Conservation (phyloP, 768 basidiomycete genomes). For the Strobilomyces echinocephalus region DNA sequence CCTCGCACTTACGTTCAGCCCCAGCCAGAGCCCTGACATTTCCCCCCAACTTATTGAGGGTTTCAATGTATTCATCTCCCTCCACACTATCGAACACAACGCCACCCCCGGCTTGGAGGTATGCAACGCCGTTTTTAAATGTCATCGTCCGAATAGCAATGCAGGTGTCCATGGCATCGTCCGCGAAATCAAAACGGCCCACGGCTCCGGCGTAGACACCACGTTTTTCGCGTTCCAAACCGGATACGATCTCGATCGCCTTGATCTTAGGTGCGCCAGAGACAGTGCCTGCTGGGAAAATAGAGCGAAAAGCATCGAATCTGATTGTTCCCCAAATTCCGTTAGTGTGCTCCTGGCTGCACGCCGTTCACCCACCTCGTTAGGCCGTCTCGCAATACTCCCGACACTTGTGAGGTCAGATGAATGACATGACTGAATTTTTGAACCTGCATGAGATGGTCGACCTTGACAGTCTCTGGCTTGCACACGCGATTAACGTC, state of each 20-base stretch:
- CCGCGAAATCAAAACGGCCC: constrained; percentile 95
- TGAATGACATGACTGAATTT: constrained; percentile 99
- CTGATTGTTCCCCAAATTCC: constrained; percentile 35
- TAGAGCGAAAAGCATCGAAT: constrained; percentile 97
- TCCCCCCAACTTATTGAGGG: constrained; percentile 87
- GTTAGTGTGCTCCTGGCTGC: background rate
- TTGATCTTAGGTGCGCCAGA: constrained; percentile 99
- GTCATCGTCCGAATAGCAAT: constrained; percentile 98
- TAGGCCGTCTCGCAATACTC: constrained; percentile 71
- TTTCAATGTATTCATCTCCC: constrained; percentile 95
- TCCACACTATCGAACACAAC: constrained; percentile 97
- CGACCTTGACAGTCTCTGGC: constrained; percentile 92
- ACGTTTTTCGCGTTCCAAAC: constrained; percentile 81
- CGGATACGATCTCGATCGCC: constrained; percentile 88
- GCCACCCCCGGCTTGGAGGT: constrained; percentile 94
- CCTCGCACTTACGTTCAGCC: constrained; percentile 72
- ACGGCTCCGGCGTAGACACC: constrained; percentile 97
- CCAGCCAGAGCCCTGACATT: constrained; percentile 81
- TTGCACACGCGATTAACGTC: constrained; percentile 97
- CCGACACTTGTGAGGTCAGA: constrained; percentile 92
- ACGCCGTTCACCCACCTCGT: constrained; percentile 54
- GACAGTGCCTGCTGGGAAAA: constrained; percentile 98
- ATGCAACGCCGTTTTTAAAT: constrained; percentile 88
- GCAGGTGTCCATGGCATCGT: constrained; percentile 95
- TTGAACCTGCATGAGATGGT: constrained; percentile 88